These are phyloP conservation scores for Agaricus sinodeliciosus DNA, from an alignment of 768 basidiomycete genomes.

Conservation along the genomic window DNA sequence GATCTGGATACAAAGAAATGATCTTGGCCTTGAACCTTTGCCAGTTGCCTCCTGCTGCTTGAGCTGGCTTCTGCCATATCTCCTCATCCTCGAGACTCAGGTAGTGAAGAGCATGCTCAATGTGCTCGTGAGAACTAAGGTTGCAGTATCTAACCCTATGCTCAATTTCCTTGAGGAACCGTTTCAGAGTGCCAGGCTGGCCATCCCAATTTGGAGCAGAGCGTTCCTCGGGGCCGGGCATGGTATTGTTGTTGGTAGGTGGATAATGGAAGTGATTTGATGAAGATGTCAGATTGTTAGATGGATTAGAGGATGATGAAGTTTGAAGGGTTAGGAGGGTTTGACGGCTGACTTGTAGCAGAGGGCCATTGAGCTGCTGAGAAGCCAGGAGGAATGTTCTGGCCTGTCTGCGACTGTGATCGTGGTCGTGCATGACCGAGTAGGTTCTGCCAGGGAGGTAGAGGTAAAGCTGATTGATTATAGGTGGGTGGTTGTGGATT, in stretches of 20 bases:
- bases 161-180: neutral
- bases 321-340: too few species aligned
- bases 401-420: neutral
- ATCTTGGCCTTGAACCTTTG: neutral
- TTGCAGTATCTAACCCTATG: neutral
- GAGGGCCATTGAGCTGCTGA: too few species aligned
- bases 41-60: neutral
- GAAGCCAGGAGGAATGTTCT: too few species aligned
- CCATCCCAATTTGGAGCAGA: constrained; percentile 10
- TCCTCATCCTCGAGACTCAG: neutral
- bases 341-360: too few species aligned
- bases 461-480: too few species aligned
- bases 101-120: neutral
- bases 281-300: neutral
- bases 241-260: neutral
- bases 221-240: neutral
- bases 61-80: neutral
- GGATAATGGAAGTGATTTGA: neutral
- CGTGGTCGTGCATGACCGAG: neutral
- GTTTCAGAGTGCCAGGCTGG: neutral
- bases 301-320: neutral
- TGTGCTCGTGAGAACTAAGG: neutral
- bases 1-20: constrained; percentile 1
- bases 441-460: too few species aligned
- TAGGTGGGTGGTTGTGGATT: too few species aligned